Evolutionary conservation across 352 stramenopile species (phyloP).

Genomic region (Globisporangium cederbergense): DNA sequence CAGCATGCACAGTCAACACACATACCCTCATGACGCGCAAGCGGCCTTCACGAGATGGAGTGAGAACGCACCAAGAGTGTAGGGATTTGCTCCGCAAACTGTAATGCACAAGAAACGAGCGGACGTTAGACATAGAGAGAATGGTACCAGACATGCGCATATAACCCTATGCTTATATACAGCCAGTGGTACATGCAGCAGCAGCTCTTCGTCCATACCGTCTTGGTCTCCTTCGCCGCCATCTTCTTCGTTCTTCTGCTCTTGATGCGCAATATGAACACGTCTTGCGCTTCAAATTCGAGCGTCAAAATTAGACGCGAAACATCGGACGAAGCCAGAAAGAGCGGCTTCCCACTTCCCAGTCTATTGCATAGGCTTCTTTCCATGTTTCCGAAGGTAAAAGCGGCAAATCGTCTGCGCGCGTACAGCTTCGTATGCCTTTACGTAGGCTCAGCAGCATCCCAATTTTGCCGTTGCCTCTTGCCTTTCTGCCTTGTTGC

Average conservation of each 20-base stretch:
- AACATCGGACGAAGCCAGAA: too few species aligned
- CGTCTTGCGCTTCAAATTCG: neutral
- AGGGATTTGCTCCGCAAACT: constrained; percentile 44
- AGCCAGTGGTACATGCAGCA: neutral
- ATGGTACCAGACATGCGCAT: neutral
- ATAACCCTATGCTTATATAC: neutral
- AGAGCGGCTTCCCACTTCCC: too few species aligned
- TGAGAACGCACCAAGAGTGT: constrained; percentile 44
- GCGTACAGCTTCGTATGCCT: too few species aligned
- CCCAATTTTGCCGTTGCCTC: neutral
- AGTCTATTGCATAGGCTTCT: too few species aligned
- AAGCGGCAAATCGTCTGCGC: too few species aligned
- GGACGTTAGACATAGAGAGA: constrained; percentile 2
- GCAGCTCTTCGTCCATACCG: constrained; percentile 1
- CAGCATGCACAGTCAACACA: neutral
- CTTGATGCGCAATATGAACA: neutral
- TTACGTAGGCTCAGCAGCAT: neutral
- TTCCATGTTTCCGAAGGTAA: too few species aligned
- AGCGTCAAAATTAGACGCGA: too few species aligned
- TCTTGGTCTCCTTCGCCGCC: constrained; percentile 14
- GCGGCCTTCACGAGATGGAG: neutral
- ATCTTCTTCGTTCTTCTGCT: neutral
- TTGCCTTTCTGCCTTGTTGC: neutral
- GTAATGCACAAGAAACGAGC: neutral
- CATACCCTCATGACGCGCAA: neutral